phyloP scores from a whole-genome alignment of 371 early-diverging fungal species.

The Mortierella sp. region DNA sequence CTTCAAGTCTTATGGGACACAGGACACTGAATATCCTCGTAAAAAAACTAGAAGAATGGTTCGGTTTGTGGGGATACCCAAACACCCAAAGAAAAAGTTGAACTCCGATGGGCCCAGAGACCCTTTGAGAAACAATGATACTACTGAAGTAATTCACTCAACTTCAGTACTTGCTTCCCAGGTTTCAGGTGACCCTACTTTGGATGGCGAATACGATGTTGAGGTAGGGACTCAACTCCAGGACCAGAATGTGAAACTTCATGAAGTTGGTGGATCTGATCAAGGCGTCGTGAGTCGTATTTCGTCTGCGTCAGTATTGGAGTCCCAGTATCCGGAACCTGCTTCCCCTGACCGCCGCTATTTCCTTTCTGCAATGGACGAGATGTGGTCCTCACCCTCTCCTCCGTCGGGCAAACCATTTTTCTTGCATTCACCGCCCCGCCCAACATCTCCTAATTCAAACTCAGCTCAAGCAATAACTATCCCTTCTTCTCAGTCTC shows the following conservation, averaged over 20 bases:
- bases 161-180: background rate
- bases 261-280: background rate
- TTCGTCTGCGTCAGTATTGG: background rate
- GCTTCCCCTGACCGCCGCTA: conserved; percentile 37
- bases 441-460: conserved; percentile 34
- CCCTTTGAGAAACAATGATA: background rate
- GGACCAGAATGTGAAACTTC: background rate
- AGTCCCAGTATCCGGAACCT: conserved; percentile 31
- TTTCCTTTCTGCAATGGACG: conserved; percentile 45
- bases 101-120: background rate
- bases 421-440: conserved; percentile 35
- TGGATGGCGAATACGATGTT: conserved; percentile 2
- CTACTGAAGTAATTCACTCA: background rate
- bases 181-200: conserved; percentile 22
- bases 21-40: background rate
- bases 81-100: background rate
- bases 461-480: background rate
- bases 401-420: conserved; percentile 23
- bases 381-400: conserved; percentile 55
- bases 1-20: background rate
- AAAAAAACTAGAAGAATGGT: background rate
- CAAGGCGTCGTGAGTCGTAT: background rate
- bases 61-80: conserved; percentile 17
- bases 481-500: background rate
- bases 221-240: background rate